Base-by-base conservation (phyloP, 2,329 filamentous ascomycete species). In the Ustulina deusta region DNA sequence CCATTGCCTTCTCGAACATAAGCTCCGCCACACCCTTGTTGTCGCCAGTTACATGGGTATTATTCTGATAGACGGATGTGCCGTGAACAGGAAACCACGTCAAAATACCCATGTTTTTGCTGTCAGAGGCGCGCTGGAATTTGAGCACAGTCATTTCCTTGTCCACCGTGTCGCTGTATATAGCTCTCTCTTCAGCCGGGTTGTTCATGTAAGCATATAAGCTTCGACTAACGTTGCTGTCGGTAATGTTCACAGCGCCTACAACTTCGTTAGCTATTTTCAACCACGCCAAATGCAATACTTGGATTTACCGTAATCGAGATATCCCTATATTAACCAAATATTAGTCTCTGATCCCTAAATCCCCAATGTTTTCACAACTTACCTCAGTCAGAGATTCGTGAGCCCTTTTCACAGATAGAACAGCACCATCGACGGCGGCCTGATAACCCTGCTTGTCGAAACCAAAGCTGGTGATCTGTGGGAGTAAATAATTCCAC, bases 11-110 rank as follows among this genome's bases (percentile, higher is more conserved):
- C 78, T 97, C 94, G 70, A 97, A 92, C 6, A 97, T 83, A 73
- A 91, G 89, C 3, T 93, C 93, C 0, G 94, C 94, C 5, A 97
- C 91, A 5, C 94, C 94, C 81, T 97, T 97, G 83, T 97, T 97
- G 78, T 97, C 94, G 32, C 93, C 94, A 2, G 92, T 90, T 55
- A 97, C 89, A 6, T 97, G 84, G 0, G 93, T 97, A 80, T 97
- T 97, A 81, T 97, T 97, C 58, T 92, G 91, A 59, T 93, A 88
- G 84, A 97, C 90, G 1, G 93, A 97, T 0, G 94, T 97, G 42
- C 93, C 93, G 78, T 97, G 94, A 0, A 94, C 93, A 1, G 94
- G 89, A 77, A 95, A 97, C 92, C 94, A 97, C 15, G 93, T 95
- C 69, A 97, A 79, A 3, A 96, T 83, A n/a, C 93, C 94, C 42